Evolutionary conservation across 768 basidiomycete species (phyloP), one percentile per base, ranked within the genome.

Genomic region (Macrolepiota albuminosa): DNA sequence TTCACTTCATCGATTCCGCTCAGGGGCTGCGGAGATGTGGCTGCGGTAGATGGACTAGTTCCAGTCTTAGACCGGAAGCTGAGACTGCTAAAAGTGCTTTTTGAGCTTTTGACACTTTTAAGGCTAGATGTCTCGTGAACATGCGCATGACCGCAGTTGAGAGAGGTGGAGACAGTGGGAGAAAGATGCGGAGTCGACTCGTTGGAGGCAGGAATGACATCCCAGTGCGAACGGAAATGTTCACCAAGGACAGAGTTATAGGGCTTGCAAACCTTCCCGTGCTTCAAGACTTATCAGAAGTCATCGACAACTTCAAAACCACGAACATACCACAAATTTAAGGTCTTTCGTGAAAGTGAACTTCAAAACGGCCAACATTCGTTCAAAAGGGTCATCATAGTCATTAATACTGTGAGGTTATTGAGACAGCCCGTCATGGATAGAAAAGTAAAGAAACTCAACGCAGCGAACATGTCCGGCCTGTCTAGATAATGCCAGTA

Each of bases 401-500:
- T 96, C 93, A 66, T 96, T 97, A 68, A 98, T 91, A 42, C 95
- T 97, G 71, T 9, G 53, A 26, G 45, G 55, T 43, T 43, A 34
- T 37, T 57, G n/a, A 59, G 53, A 56, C 46, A 54, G 21, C 34
- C 33, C 46, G 14, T 43, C 18, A 50, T 54, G 45, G 24, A 65
- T 56, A 14, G 61, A 45, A 49, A 45, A 48, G 51, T 18, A 31
- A 26, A 45, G 24, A 24, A 31, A 84, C 88, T 77, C 71, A 70
- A 97, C 95, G 93, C 86, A 67, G 88, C 89, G 69, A 98, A 94
- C 48, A 93, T 76, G 73, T 97, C 95, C 7, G 95, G 91, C 65
- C 93, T 81, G 73, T 96, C 94, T 50, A 93, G 79, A 66, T 94
- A 95, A 64, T 93, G 88, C 92, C 92, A 97, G 76, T 95, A 98